Percentiles rank a stretch among this genome's conserved stretches.
phyloP scores from a whole-genome alignment of 208 protist genomes.

The Blastocrithidia nonstop region DNA sequence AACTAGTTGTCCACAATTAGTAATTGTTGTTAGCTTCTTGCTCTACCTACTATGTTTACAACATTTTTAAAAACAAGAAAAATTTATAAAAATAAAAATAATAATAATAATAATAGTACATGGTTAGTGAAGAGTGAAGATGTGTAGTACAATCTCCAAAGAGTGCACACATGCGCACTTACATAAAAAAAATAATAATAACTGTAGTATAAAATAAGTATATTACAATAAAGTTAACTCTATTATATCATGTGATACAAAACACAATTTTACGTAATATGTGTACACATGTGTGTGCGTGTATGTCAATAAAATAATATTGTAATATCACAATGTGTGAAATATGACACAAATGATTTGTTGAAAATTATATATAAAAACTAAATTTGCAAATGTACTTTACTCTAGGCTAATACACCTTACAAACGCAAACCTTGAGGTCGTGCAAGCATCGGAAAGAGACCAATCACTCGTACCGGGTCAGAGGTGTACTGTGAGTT shows the following conservation, averaged over 20 bases:
- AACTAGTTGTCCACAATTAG: neutral
- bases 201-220: neutral
- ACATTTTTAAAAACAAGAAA: neutral
- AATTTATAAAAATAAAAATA: neutral
- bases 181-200: neutral
- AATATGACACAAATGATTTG: too few species aligned
- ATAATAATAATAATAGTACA: conserved; percentile 1
- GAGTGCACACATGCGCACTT: neutral
- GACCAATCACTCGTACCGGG: conserved; percentile 70
- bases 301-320: conserved; percentile 1
- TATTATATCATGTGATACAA: neutral
- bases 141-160: neutral
- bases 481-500: conserved; percentile 82
- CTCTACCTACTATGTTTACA: neutral
- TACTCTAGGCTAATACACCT: neutral
- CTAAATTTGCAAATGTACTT: neutral
- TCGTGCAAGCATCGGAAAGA: conserved; percentile 53
- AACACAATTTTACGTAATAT: neutral
- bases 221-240: neutral
- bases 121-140: neutral
- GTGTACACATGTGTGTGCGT: conserved; percentile 1
- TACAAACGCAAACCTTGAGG: conserved; percentile 58
- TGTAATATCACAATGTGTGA: too few species aligned
- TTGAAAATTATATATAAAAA: conserved; percentile 1
- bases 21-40: neutral